Conservation (phyloP, 2,329 filamentous ascomycete genomes). For the Trichophyton verrucosum region DNA sequence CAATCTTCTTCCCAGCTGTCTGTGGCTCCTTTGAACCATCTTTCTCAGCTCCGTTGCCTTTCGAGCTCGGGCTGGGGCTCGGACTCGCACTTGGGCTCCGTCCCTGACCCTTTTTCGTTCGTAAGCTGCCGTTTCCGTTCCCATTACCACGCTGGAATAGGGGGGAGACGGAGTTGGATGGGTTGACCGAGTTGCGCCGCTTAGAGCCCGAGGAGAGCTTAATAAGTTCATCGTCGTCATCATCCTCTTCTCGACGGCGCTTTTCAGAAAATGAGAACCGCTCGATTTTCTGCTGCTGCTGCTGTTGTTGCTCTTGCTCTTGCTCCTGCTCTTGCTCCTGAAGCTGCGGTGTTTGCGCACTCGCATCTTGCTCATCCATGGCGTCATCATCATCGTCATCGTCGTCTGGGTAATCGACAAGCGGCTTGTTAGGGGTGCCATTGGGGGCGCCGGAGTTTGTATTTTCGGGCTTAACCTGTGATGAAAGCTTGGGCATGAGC, state of each 20-base stretch:
- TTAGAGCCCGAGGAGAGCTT: constrained; percentile 53
- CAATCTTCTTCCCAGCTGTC: constrained; percentile 23
- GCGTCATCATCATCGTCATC: constrained; percentile 54
- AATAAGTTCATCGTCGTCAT: constrained; percentile 83
- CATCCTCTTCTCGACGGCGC: constrained; percentile 70
- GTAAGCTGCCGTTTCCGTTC: background rate
- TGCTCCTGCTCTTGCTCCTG: too few relatives aligned
- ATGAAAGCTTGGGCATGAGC: constrained; percentile 20
- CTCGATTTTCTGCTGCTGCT: constrained; percentile 6
- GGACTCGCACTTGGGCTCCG: too few relatives aligned
- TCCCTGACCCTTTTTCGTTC: background rate
- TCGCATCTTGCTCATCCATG: constrained; percentile 26
- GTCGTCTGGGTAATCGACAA: constrained; percentile 89
- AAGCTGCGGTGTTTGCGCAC: too few relatives aligned
- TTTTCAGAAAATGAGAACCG: constrained; percentile 53
- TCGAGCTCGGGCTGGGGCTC: background rate
- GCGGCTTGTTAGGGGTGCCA: constrained; percentile 51
- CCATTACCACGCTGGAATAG: background rate
- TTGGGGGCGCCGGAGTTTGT: constrained; percentile 36
- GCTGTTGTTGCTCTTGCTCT: background rate
- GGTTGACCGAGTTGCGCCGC: constrained; percentile 30
- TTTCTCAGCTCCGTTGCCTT: constrained; percentile 6
- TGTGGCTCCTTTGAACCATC: constrained; percentile 15
- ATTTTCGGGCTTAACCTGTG: constrained; percentile 23
- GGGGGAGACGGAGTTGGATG: constrained; percentile 16